phyloP scores from a whole-genome alignment of 177 flowering plant species.

The Vitis hybrid region DNA sequence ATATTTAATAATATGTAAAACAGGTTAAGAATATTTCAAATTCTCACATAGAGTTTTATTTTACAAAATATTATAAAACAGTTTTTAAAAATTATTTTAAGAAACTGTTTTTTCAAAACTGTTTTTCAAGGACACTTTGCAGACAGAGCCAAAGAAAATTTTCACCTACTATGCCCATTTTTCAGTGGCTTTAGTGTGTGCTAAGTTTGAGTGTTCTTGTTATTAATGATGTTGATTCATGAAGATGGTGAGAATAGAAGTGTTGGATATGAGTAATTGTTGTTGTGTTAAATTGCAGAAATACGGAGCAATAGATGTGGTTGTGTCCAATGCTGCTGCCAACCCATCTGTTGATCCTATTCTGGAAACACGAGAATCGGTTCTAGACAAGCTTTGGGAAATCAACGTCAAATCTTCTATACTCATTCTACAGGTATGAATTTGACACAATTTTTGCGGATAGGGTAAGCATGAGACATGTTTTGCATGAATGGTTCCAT shows the following conservation, averaged over 20 bases:
- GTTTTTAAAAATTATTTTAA: too few relatives aligned
- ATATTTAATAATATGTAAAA: too few relatives aligned
- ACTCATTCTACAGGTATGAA: conserved; percentile 65
- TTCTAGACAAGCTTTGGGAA: conserved; percentile 97
- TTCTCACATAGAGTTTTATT: too few relatives aligned
- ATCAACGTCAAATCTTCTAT: conserved; percentile 84
- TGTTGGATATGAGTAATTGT: neutral
- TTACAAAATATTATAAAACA: too few relatives aligned
- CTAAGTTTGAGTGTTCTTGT: too few relatives aligned
- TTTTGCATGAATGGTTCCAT: too few relatives aligned
- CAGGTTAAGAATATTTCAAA: too few relatives aligned
- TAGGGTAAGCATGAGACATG: too few relatives aligned
- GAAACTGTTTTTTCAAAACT: too few relatives aligned
- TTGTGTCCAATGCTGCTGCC: conserved; percentile 94
- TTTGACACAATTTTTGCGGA: neutral
- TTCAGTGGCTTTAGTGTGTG: neutral
- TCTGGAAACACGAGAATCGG: conserved; percentile 66
- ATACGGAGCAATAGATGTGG: conserved; percentile 81
- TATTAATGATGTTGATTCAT: neutral
- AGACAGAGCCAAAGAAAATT: too few relatives aligned
- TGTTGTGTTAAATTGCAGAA: conserved; percentile 46
- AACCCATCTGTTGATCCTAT: conserved; percentile 69
- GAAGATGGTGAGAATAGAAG: neutral
- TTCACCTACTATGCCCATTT: neutral
- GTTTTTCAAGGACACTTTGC: too few relatives aligned